phyloP scores from a whole-genome alignment of 805 yeast species.

The Lachancea cidri region DNA sequence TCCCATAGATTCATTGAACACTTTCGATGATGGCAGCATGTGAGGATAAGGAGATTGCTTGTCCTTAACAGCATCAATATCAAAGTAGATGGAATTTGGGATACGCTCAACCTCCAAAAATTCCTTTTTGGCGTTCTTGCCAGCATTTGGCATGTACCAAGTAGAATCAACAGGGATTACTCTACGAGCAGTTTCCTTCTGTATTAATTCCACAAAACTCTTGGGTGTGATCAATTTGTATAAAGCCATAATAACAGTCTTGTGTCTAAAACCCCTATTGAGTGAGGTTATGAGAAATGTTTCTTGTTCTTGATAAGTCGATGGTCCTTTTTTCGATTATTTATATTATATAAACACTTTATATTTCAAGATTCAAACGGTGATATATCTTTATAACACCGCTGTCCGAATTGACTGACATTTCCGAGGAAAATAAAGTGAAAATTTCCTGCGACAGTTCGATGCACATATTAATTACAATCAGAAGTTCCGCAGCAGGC shows the following conservation, averaged over 20 bases:
- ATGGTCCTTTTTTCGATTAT: neutral
- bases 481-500: neutral
- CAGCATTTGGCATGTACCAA: conserved; percentile 84
- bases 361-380: neutral
- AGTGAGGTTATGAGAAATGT: neutral
- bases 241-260: conserved; percentile 15
- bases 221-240: conserved; percentile 29
- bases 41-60: conserved; percentile 69
- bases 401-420: neutral
- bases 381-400: neutral
- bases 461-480: neutral
- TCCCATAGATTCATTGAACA: conserved; percentile 50
- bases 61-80: conserved; percentile 67
- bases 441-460: neutral
- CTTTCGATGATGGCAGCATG: conserved; percentile 67
- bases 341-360: neutral
- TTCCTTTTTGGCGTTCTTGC: conserved; percentile 55
- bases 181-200: conserved; percentile 23
- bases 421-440: neutral
- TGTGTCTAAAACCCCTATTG: too few relatives aligned
- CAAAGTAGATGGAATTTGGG: conserved; percentile 67
- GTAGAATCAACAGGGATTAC: conserved; percentile 75
- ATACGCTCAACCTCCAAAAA: conserved; percentile 51
- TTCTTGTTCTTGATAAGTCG: neutral
- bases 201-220: conserved; percentile 19